A percentile compares a stretch with the other conserved stretches of the same genome.
phyloP scores from a whole-genome alignment of 208 protist species.

The Leishmania guyanensis region DNA sequence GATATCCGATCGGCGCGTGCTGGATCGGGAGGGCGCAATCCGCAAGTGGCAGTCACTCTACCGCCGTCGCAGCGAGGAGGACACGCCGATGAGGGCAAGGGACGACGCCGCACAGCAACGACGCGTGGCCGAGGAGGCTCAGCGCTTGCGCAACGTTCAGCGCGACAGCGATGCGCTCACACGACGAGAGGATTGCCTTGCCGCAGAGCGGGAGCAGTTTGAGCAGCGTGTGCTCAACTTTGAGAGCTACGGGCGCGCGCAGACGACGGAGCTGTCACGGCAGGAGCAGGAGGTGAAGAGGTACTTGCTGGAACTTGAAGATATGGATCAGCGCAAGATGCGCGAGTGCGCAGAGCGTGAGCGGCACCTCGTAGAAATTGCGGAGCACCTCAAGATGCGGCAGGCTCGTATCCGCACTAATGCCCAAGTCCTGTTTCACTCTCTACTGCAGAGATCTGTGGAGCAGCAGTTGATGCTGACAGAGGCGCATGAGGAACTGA shows the following conservation, averaged over 20 bases:
- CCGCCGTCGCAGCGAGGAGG: constrained; percentile 29
- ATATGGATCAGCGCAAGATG: constrained; percentile 49
- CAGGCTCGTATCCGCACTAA: constrained; percentile 21
- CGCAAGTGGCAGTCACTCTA: constrained; percentile 45
- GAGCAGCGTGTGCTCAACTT: constrained; percentile 45
- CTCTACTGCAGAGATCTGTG: constrained; percentile 36
- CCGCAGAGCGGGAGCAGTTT: constrained; percentile 39
- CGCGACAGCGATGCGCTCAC: constrained; percentile 28
- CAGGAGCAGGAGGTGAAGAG: constrained; percentile 54
- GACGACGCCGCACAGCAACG: constrained; percentile 11
- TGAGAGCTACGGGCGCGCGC: constrained; percentile 32
- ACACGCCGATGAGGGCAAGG: neutral
- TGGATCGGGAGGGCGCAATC: constrained; percentile 31
- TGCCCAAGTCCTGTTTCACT: constrained; percentile 31
- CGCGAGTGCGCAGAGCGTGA: constrained; percentile 41
- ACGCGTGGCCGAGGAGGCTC: constrained; percentile 26
- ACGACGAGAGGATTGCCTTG: constrained; percentile 35
- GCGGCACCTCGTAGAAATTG: constrained; percentile 40
- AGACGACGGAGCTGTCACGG: constrained; percentile 26
- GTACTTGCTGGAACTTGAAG: constrained; percentile 60
- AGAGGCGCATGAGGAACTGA: constrained; percentile 31
- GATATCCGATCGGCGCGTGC: constrained; percentile 35
- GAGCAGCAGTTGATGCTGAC: constrained; percentile 41
- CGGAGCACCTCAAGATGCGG: constrained; percentile 31
- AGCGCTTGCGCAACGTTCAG: constrained; percentile 27